Conservation (phyloP, 1,139 yeast genomes). For the Sugiyamaella neomexicana region DNA sequence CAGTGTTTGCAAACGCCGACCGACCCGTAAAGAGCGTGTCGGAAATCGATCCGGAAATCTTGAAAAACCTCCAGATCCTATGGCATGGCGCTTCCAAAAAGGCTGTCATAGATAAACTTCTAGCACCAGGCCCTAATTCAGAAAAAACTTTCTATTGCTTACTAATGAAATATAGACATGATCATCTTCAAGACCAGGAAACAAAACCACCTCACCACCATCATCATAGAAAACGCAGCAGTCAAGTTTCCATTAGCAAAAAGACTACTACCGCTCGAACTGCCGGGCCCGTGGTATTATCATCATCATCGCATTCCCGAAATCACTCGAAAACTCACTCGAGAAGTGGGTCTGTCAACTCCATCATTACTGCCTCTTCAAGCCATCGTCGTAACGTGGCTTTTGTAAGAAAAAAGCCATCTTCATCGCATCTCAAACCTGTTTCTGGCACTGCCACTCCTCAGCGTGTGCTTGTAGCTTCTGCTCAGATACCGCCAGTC, state of each 20-base stretch:
- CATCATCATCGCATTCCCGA: constrained; percentile 25
- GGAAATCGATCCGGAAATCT: constrained; percentile 77
- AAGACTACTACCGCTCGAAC: constrained; percentile 3
- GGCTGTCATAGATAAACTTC: constrained; percentile 57
- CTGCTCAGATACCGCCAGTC: background rate
- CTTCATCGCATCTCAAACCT: constrained; percentile 14
- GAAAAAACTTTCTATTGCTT: constrained; percentile 91
- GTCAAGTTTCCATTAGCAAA: constrained; percentile 11
- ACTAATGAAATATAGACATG: constrained; percentile 78
- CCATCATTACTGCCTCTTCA: constrained; percentile 32
- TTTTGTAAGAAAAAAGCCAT: constrained; percentile 19
- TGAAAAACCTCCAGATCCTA: constrained; percentile 79
- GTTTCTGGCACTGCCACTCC: constrained; percentile 11
- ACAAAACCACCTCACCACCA: background rate
- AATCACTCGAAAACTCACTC: constrained; percentile 31
- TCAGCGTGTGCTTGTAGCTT: background rate
- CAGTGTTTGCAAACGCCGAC: constrained; percentile 29
- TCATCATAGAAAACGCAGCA: constrained; percentile 14
- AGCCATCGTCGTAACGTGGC: constrained; percentile 31
- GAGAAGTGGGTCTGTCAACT: constrained; percentile 27
- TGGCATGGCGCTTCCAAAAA: constrained; percentile 84
- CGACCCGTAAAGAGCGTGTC: constrained; percentile 51
- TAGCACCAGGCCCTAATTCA: constrained; percentile 62
- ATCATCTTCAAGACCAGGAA: constrained; percentile 46
- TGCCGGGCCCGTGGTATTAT: background rate